Evolutionary conservation across 2,329 filamentous ascomycete species (phyloP).

Genomic region (Sporothrix sp.): DNA sequence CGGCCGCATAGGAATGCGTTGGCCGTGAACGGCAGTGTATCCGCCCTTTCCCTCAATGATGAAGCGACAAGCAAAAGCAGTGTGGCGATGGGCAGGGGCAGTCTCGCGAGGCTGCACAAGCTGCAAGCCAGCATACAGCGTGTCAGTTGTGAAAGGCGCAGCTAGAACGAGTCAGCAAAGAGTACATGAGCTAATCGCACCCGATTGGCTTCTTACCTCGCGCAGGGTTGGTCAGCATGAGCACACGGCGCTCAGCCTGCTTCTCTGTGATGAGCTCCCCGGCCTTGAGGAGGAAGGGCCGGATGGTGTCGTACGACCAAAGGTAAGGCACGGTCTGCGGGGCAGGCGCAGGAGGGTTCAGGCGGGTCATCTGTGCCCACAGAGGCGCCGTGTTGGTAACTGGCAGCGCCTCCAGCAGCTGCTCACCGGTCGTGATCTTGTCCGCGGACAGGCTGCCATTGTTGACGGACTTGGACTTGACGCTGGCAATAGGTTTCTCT

Average conservation of each 20-base stretch:
- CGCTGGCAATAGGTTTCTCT: no score
- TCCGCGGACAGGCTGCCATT: no score
- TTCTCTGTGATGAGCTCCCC: slow-evolving; percentile 26
- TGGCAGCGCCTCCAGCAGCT: no score
- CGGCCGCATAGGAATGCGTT: slow-evolving; percentile 36
- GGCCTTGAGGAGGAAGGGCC: slow-evolving; percentile 25
- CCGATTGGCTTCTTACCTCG: slow-evolving; percentile 25
- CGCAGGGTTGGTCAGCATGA: slow-evolving; percentile 29
- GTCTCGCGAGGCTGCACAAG: slow-evolving; percentile 44
- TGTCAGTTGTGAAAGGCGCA: slow-evolving; percentile 45
- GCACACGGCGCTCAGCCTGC: slow-evolving; percentile 29
- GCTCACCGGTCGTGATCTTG: no score
- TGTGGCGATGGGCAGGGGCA: slow-evolving; percentile 42
- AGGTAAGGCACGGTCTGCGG: slow-evolving; percentile 29
- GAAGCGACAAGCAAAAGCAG: slow-evolving; percentile 44
- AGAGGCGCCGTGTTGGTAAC: no score
- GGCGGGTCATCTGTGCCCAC: neutral
- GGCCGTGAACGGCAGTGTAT: slow-evolving; percentile 45
- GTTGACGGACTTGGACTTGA: no score
- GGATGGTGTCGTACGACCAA: slow-evolving; percentile 26
- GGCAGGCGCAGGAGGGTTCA: slow-evolving; percentile 34
- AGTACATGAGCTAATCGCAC: neutral
- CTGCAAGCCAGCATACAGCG: slow-evolving; percentile 44
- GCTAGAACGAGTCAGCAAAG: neutral
- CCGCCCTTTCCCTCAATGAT: slow-evolving; percentile 44